Percentiles rank a stretch among this genome's conserved stretches.
phyloP scores from a whole-genome alignment of 257 asterid species.

The Solanum ossicruentum region DNA sequence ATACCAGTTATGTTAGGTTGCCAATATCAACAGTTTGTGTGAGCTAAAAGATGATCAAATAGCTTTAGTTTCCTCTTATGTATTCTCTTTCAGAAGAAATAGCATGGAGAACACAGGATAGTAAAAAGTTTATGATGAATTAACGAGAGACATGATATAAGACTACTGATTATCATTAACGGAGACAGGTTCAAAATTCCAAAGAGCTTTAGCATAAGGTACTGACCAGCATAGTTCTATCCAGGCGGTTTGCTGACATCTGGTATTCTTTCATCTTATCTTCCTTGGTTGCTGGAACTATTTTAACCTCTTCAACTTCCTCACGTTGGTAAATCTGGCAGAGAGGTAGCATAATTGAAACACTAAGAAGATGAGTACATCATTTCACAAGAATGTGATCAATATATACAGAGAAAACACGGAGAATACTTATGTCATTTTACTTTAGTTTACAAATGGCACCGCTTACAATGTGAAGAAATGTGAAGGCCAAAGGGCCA shows the following conservation, averaged over 20 bases:
- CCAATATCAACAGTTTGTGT: background rate
- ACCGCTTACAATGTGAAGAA: background rate
- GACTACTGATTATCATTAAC: background rate
- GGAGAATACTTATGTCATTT: background rate
- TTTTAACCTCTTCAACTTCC: conserved; percentile 79
- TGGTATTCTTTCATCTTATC: conserved; percentile 58
- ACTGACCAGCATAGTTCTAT: conserved; percentile 58
- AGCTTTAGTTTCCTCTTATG: background rate
- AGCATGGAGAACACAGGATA: background rate
- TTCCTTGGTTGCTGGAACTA: conserved; percentile 48
- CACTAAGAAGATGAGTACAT: background rate
- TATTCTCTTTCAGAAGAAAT: background rate
- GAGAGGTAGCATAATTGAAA: background rate
- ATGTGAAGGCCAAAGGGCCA: background rate
- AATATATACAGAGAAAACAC: background rate
- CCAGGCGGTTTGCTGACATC: conserved; percentile 75
- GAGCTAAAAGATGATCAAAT: background rate
- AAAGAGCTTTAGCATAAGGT: conserved; percentile 6
- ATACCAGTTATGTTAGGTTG: background rate
- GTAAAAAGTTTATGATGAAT: background rate
- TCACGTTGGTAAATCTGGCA: conserved; percentile 68
- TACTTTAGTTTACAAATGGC: background rate
- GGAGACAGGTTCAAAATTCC: background rate
- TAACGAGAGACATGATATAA: background rate
- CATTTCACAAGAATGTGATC: background rate